Evolutionary conservation across 73 alveolate species (phyloP).

Genomic region (Blepharisma stoltei): DNA sequence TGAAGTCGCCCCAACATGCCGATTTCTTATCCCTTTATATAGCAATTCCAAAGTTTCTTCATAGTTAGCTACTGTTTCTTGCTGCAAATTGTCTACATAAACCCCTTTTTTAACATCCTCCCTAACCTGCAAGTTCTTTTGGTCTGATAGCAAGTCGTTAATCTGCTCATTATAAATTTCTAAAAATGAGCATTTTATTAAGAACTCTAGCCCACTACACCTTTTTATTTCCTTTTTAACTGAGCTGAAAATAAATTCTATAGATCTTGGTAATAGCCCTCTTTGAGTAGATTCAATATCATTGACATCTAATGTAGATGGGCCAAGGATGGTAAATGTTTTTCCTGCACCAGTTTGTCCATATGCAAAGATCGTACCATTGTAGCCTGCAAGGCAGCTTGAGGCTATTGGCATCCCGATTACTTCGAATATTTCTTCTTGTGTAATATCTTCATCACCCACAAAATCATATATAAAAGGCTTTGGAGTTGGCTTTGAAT

Average conservation of each 20-base stretch:
- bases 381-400: slow-evolving; percentile 86
- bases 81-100: slow-evolving; percentile 81
- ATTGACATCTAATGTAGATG: slow-evolving; percentile 64
- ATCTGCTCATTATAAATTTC: slow-evolving; percentile 97
- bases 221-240: slow-evolving; percentile 78
- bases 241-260: slow-evolving; percentile 77
- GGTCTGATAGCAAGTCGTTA: slow-evolving; percentile 84
- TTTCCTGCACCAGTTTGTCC: slow-evolving; percentile 99
- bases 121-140: slow-evolving; percentile 38
- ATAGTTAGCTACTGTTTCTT: slow-evolving; percentile 71
- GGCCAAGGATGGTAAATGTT: slow-evolving; percentile 96
- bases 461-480: slow-evolving; percentile 67
- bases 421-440: slow-evolving; percentile 83
- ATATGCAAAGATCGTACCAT: slow-evolving; percentile 93
- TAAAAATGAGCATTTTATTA: slow-evolving; percentile 79
- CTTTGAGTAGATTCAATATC: slow-evolving; percentile 38
- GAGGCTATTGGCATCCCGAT: slow-evolving; percentile 84
- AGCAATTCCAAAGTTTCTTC: slow-evolving; percentile 90
- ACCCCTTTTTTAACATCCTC: slow-evolving; percentile 87
- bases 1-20: slow-evolving; percentile 85
- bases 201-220: slow-evolving; percentile 76
- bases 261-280: slow-evolving; percentile 90
- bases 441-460: slow-evolving; percentile 67
- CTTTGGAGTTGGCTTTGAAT: slow-evolving; percentile 40
- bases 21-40: slow-evolving; percentile 91